A percentile compares a stretch with the other conserved stretches of the same genome.
These are phyloP conservation scores for Harringtonia aguacate DNA, from an alignment of 2,329 filamentous ascomycete species.

Conservation along the genomic window DNA sequence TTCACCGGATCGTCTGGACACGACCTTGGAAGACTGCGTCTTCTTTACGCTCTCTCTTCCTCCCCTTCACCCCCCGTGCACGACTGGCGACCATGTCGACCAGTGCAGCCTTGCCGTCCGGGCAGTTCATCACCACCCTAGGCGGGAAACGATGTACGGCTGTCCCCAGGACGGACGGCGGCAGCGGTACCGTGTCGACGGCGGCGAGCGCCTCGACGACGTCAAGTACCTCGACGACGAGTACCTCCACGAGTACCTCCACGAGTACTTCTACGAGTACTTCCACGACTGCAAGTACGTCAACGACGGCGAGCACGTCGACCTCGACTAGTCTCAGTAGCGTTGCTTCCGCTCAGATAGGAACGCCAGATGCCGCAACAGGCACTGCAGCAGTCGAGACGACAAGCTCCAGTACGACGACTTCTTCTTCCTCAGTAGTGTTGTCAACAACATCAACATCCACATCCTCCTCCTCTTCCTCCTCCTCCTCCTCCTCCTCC, in stretches of 20 bases:
- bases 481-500: too few relatives aligned
- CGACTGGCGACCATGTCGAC: slow-evolving; percentile 26
- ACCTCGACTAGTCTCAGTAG: background rate
- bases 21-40: slow-evolving; percentile 7
- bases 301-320: too few relatives aligned
- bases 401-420: slow-evolving; percentile 24
- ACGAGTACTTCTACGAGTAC: slow-evolving; percentile 7
- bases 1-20: slow-evolving; percentile 11
- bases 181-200: slow-evolving; percentile 7
- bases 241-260: background rate
- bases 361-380: background rate
- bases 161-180: slow-evolving; percentile 27
- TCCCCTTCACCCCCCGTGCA: background rate
- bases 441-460: slow-evolving; percentile 5
- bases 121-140: slow-evolving; percentile 38
- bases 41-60: background rate
- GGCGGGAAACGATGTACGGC: slow-evolving; percentile 43
- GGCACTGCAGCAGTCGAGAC: background rate
- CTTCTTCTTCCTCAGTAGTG: slow-evolving; percentile 9
- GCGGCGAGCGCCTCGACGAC: background rate
- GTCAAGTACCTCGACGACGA: background rate
- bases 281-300: too few relatives aligned
- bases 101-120: slow-evolving; percentile 29
- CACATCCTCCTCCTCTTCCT: background rate
- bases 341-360: too few relatives aligned